These are phyloP conservation scores for Cladochytrium replicatum DNA, from an alignment of 192 early-diverging fungal species.

Conservation along the genomic window DNA sequence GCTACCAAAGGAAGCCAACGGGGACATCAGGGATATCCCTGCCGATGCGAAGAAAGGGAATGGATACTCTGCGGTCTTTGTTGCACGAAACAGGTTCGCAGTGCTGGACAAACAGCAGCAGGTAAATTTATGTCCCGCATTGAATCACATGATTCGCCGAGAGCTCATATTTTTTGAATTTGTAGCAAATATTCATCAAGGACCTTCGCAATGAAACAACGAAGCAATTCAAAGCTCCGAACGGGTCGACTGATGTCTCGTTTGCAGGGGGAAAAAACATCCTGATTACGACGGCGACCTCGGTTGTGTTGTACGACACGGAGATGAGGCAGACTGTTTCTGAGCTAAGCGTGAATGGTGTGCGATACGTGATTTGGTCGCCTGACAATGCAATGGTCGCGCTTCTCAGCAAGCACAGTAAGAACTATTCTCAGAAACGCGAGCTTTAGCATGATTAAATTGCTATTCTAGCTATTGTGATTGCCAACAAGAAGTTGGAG, in stretches of 20 bases:
- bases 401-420: slow-evolving; percentile 91
- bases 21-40: slow-evolving; percentile 53
- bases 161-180: too few species aligned
- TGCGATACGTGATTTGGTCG: slow-evolving; percentile 93
- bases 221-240: slow-evolving; percentile 78
- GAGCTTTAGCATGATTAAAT: too few species aligned
- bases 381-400: slow-evolving; percentile 80
- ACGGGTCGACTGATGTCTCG: slow-evolving; percentile 75
- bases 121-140: too few species aligned
- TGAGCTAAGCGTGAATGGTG: slow-evolving; percentile 72
- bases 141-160: too few species aligned
- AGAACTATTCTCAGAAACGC: slow-evolving; percentile 10
- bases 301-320: slow-evolving; percentile 86
- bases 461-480: slow-evolving; percentile 63
- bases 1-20: slow-evolving; percentile 67
- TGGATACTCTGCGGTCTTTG: slow-evolving; percentile 80
- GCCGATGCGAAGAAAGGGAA: slow-evolving; percentile 65
- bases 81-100: slow-evolving; percentile 95
- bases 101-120: slow-evolving; percentile 84
- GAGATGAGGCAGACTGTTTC: slow-evolving; percentile 65
- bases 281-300: slow-evolving; percentile 71
- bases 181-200: slow-evolving; percentile 70
- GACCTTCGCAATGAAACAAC: slow-evolving; percentile 79
- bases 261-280: slow-evolving; percentile 79
- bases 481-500: slow-evolving; percentile 77